A percentile compares a stretch with the other conserved stretches of the same genome.
Conservation (phyloP, 257 asterid species). For the Penstemon davidsonii region DNA sequence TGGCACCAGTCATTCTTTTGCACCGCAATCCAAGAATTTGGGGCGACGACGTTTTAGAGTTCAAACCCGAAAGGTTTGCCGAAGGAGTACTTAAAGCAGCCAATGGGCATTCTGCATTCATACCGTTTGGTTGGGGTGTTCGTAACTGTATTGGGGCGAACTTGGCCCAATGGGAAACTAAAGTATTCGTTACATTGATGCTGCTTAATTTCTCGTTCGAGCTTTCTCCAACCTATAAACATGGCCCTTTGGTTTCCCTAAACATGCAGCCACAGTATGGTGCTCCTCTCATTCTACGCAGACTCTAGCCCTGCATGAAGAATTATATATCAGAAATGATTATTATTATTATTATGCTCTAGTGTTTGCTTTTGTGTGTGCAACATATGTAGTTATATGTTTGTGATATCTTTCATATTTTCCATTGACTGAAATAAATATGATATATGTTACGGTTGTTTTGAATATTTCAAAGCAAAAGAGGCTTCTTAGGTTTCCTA, state of each 20-base stretch:
- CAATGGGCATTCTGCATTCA: constrained; percentile 26
- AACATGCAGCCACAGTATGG: constrained; percentile 34
- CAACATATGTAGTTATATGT: too few species aligned
- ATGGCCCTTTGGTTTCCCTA: constrained; percentile 21
- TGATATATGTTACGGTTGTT: too few species aligned
- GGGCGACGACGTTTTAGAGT: constrained; percentile 36
- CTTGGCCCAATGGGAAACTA: constrained; percentile 26
- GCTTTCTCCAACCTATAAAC: constrained; percentile 24
- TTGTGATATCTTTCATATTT: too few species aligned
- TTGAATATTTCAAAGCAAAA: too few species aligned
- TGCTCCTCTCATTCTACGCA: constrained; percentile 29
- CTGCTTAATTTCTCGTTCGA: constrained; percentile 26
- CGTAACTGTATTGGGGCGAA: constrained; percentile 31
- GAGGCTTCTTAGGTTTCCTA: too few species aligned
- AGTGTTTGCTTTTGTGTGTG: too few species aligned
- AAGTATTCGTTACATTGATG: constrained; percentile 22
- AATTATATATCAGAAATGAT: neutral
- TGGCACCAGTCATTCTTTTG: constrained; percentile 25
- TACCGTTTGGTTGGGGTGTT: constrained; percentile 38
- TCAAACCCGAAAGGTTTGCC: constrained; percentile 31
- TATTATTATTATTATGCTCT: too few species aligned
- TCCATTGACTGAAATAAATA: too few species aligned
- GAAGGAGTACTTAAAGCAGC: constrained; percentile 37
- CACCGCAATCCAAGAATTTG: constrained; percentile 28
- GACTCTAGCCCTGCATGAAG: constrained; percentile 4